phyloP scores from a whole-genome alignment of 345 rosid genomes.

The Toxicodendron radicans region DNA sequence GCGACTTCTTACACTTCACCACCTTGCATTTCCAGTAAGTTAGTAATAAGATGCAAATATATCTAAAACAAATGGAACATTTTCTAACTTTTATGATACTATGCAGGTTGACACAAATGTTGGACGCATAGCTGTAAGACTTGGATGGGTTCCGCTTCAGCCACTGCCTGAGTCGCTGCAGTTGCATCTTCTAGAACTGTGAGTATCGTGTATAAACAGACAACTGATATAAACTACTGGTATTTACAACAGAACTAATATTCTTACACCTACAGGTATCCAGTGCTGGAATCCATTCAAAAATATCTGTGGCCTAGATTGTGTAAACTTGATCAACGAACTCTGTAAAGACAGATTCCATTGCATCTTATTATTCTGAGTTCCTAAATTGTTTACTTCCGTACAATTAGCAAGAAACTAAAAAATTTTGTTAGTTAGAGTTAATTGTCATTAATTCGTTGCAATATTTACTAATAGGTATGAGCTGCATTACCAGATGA shows the following conservation, averaged over 20 bases:
- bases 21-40: slow-evolving; percentile 97
- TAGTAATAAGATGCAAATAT: neutral
- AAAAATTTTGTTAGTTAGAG: slow-evolving; percentile 11
- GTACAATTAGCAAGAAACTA: slow-evolving; percentile 8
- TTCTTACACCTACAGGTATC: slow-evolving; percentile 56
- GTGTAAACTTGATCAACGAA: slow-evolving; percentile 92
- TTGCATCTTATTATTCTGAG: slow-evolving; percentile 9
- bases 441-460: slow-evolving; percentile 26
- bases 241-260: slow-evolving; percentile 17
- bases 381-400: slow-evolving; percentile 8
- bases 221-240: slow-evolving; percentile 7
- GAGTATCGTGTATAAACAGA: slow-evolving; percentile 31
- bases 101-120: slow-evolving; percentile 98
- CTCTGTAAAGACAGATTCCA: slow-evolving; percentile 55
- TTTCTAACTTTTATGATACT: slow-evolving; percentile 18
- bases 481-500: slow-evolving; percentile 97
- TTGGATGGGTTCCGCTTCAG: slow-evolving; percentile 99
- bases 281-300: slow-evolving; percentile 87
- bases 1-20: slow-evolving; percentile 92
- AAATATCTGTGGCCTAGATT: slow-evolving; percentile 96
- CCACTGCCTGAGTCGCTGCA: slow-evolving; percentile 98
- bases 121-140: slow-evolving; percentile 94
- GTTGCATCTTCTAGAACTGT: slow-evolving; percentile 94
- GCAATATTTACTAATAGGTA: slow-evolving; percentile 55
- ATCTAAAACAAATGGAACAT: slow-evolving; percentile 14